These are phyloP conservation scores for Nakazawaea holstii DNA, from an alignment of 805 yeast genomes.

Conservation along the genomic window DNA sequence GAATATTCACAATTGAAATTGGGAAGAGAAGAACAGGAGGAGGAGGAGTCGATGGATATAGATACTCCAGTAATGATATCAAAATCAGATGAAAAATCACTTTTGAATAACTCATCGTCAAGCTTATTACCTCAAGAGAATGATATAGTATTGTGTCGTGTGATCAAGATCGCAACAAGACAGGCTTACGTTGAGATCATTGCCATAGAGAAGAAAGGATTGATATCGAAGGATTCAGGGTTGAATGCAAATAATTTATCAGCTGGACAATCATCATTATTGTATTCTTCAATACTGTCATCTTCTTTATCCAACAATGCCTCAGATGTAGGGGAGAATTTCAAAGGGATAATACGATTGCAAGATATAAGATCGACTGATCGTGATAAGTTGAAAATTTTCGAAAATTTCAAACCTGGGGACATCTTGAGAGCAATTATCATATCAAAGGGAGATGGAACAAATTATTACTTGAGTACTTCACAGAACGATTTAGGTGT, in stretches of 20 bases:
- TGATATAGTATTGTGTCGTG: slow-evolving; percentile 74
- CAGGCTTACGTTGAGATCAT: slow-evolving; percentile 78
- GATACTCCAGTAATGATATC: slow-evolving; percentile 15
- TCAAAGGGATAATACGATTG: slow-evolving; percentile 77
- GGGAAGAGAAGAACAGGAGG: slow-evolving; percentile 16
- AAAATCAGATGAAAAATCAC: slow-evolving; percentile 1
- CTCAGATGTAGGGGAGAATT: slow-evolving; percentile 79
- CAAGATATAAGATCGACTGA: slow-evolving; percentile 92
- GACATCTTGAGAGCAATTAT: slow-evolving; percentile 85
- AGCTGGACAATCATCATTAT: neutral
- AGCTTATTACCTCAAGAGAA: slow-evolving; percentile 74
- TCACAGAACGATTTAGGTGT: slow-evolving; percentile 93
- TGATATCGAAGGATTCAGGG: slow-evolving; percentile 34
- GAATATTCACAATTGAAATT: slow-evolving; percentile 22
- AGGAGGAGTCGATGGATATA: slow-evolving; percentile 7
- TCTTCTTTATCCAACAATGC: slow-evolving; percentile 41
- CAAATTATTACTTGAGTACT: slow-evolving; percentile 83
- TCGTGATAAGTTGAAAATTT: slow-evolving; percentile 76
- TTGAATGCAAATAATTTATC: neutral
- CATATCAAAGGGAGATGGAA: slow-evolving; percentile 89
- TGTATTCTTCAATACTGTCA: slow-evolving; percentile 25
- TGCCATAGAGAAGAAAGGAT: slow-evolving; percentile 36
- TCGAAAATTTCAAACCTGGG: slow-evolving; percentile 82
- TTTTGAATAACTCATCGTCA: slow-evolving; percentile 18
- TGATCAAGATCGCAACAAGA: slow-evolving; percentile 57